These are phyloP conservation scores for Tetrapisispora taiwanensis DNA, from an alignment of 805 yeast species.

Conservation along the genomic window DNA sequence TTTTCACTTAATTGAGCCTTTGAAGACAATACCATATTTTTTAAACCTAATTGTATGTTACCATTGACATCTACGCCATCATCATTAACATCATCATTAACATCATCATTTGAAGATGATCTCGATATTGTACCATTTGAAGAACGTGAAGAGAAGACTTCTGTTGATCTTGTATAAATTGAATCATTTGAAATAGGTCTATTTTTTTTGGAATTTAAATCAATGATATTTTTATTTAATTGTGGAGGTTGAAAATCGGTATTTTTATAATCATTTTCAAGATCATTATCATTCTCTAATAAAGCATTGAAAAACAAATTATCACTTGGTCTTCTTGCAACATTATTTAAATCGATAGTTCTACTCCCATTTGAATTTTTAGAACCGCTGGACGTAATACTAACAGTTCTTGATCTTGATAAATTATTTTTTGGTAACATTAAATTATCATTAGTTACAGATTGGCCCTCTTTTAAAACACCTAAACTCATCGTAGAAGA, in stretches of 20 bases:
- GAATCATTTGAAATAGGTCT: slow-evolving; percentile 26
- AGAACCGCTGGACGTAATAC: background rate
- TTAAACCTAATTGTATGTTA: background rate
- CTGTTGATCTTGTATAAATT: slow-evolving; percentile 18
- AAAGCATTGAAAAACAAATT: slow-evolving; percentile 17
- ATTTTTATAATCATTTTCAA: background rate
- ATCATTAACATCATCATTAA: slow-evolving; percentile 1
- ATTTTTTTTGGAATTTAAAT: slow-evolving; percentile 10
- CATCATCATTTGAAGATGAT: slow-evolving; percentile 22
- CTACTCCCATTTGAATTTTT: slow-evolving; percentile 7
- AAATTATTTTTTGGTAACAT: background rate
- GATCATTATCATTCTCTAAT: slow-evolving; percentile 3
- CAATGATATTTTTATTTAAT: background rate
- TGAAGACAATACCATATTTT: background rate
- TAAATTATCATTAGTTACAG: background rate
- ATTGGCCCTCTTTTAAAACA: background rate
- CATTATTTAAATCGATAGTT: slow-evolving; percentile 18
- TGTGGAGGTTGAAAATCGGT: slow-evolving; percentile 17
- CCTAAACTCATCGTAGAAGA: background rate
- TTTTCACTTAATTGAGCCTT: background rate
- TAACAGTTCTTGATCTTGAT: background rate
- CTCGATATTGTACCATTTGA: slow-evolving; percentile 19
- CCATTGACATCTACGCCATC: background rate
- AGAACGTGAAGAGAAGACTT: slow-evolving; percentile 22
- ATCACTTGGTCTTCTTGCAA: slow-evolving; percentile 28